Base-by-base conservation (phyloP, 192 early-diverging fungal genomes). In the Rhizophagus sp. region DNA sequence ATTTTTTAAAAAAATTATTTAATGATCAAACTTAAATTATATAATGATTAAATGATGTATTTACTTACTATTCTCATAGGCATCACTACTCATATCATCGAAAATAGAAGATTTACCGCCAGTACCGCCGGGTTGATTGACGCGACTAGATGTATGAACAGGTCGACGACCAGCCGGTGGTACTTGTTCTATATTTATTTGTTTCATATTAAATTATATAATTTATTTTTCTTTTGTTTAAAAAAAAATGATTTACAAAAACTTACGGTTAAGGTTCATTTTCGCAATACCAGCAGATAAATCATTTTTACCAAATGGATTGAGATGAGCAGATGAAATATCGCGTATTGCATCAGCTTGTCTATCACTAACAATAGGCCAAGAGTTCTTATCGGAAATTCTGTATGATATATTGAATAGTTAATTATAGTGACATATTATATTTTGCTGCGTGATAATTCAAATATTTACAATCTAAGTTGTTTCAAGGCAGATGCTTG, bases 291-390 rank as follows among this genome's bases (percentile, higher is more conserved):
- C 80, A 62, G 75, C 30, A 69, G n/a, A n/a, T 10, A 67, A 22
- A 22, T 66, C 79, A 50, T 73, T 36, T 78, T 72, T 82, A 27
- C 85, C 81, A 79, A 71, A 84, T 62, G 83, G 83, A 69, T 86
- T 86, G 61, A 86, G 74, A 7, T 82, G 79, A 47, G 83, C 83
- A 12, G 65, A 61, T 8, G 82, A 33, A 15, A 82, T 83, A 61
- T 75, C 66, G 25, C 81, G 74, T 10, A 86, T 67, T 15, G 69
- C 79, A 44, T 86, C 85, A 9, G 83, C n/a, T 72, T 86, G 85
- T 39, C 81, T 69, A 72, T 84, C 85, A 9, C 77, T 69, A 8
- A 84, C 80, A 27, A 86, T 82, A 52, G 85, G 85, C 85, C 85
- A 86, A 9, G 83, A 78, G 11, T 24, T 79, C 34, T 71, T 79